Conservation (phyloP, 306 rosid species). For the Corylus heterophylla region DNA sequence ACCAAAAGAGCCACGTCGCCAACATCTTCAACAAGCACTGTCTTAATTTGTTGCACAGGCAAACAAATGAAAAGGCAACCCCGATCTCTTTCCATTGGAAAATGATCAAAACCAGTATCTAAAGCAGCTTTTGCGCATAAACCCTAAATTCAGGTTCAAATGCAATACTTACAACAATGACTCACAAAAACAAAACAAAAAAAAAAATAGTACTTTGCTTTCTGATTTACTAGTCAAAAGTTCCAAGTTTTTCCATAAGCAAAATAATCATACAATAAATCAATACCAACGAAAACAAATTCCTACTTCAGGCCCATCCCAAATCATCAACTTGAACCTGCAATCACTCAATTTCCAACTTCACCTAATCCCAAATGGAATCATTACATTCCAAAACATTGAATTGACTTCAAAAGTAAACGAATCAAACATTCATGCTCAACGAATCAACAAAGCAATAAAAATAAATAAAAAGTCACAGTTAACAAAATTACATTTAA, state of each 20-base stretch:
- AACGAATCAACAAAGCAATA: slow-evolving; percentile 14
- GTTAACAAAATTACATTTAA: not conserved
- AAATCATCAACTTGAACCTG: slow-evolving; percentile 21
- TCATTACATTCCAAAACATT: not conserved
- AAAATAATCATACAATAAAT: slow-evolving; percentile 3
- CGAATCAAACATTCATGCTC: not conserved
- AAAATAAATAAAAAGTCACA: not conserved
- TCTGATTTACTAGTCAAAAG: not conserved
- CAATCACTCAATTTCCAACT: slow-evolving; percentile 12
- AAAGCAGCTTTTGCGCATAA: not conserved
- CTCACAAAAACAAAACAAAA: not conserved
- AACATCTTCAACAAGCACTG: not conserved
- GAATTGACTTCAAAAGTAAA: slow-evolving; percentile 25
- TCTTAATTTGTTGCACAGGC: not conserved
- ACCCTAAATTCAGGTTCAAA: not conserved
- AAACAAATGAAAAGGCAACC: not conserved
- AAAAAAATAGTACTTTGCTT: not conserved
- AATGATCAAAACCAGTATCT: not conserved
- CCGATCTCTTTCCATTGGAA: not conserved
- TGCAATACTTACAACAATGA: not conserved
- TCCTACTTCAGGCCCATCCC: not conserved
- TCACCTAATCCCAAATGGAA: slow-evolving; percentile 1
- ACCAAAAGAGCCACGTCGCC: not conserved
- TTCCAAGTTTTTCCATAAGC: not conserved
- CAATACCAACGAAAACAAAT: not conserved